Conservation (phyloP, 225 moss, liverwort and hornwort species). For the Straminergon stramineum region DNA sequence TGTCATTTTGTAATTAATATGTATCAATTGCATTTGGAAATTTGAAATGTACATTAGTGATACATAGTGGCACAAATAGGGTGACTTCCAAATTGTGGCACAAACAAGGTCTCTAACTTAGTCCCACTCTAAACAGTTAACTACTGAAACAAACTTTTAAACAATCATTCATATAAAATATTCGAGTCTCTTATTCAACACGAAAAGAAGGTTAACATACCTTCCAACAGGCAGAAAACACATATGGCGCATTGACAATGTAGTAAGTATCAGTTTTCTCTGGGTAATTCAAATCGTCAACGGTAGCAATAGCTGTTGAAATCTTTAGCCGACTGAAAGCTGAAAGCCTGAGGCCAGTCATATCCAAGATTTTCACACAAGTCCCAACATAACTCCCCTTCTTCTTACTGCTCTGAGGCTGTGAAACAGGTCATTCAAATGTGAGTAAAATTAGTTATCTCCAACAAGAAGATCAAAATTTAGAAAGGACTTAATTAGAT, state of each 20-base stretch:
- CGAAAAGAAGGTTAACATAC: conserved; percentile 6
- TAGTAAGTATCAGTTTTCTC: conserved; percentile 97
- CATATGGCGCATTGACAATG: conserved; percentile 94
- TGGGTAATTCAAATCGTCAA: conserved; percentile 96
- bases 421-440: not conserved
- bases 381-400: conserved; percentile 46
- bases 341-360: conserved; percentile 95
- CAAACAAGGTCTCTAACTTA: not conserved
- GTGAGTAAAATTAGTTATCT: not conserved
- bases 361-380: conserved; percentile 91
- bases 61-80: not conserved
- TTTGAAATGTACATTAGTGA: not conserved
- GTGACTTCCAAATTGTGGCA: not conserved
- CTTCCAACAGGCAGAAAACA: conserved; percentile 97
- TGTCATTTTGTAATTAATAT: not conserved
- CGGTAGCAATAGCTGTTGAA: conserved; percentile 43
- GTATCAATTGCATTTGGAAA: not conserved
- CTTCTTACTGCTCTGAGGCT: conserved; percentile 52
- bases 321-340: conserved; percentile 74
- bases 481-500: not conserved
- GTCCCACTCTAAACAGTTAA: not conserved
- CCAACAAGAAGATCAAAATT: not conserved
- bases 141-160: not conserved
- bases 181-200: not conserved
- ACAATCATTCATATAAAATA: not conserved